These are phyloP conservation scores for Lachnellula subtilissima DNA, from an alignment of 2,329 filamentous ascomycete species.

Conservation along the genomic window DNA sequence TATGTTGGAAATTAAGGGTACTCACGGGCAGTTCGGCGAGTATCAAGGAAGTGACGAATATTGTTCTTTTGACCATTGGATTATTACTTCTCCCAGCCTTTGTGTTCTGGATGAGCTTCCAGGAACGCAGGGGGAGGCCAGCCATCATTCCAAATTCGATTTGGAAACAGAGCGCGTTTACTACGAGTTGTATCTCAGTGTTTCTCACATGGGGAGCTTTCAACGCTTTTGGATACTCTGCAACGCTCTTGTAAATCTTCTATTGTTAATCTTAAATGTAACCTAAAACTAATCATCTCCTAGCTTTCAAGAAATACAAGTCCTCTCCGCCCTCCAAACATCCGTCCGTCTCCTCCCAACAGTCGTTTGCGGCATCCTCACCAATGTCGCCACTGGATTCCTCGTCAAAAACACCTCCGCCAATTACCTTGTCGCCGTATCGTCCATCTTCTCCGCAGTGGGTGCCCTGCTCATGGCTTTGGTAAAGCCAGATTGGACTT, in stretches of 20 bases:
- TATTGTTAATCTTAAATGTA: neutral
- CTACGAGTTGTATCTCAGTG: slow-evolving; percentile 30
- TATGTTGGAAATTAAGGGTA: neutral
- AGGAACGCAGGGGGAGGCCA: slow-evolving; percentile 20
- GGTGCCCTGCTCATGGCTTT: slow-evolving; percentile 42
- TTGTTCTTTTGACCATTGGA: slow-evolving; percentile 27
- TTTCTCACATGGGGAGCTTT: slow-evolving; percentile 29
- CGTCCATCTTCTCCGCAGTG: slow-evolving; percentile 31
- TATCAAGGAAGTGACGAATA: slow-evolving; percentile 17
- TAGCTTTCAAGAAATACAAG: slow-evolving; percentile 17
- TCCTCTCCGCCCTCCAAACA: slow-evolving; percentile 13
- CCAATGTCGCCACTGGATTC: slow-evolving; percentile 41
- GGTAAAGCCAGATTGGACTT: slow-evolving; percentile 39
- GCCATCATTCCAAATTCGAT: slow-evolving; percentile 33
- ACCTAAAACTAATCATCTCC: neutral
- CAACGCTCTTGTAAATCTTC: slow-evolving; percentile 3
- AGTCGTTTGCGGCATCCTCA: slow-evolving; percentile 35
- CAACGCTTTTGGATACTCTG: slow-evolving; percentile 6
- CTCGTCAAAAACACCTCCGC: slow-evolving; percentile 40
- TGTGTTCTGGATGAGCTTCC: slow-evolving; percentile 25
- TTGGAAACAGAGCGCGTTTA: slow-evolving; percentile 31
- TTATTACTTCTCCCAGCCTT: slow-evolving; percentile 25
- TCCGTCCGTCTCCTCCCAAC: slow-evolving; percentile 38
- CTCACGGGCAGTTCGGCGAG: slow-evolving; percentile 2
- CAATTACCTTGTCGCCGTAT: slow-evolving; percentile 37